A percentile compares a stretch with the other conserved stretches of the same genome.
Evolutionary conservation across 148 eudicot genomes (phyloP).

Genomic region (Chenopodium berlandieri): DNA sequence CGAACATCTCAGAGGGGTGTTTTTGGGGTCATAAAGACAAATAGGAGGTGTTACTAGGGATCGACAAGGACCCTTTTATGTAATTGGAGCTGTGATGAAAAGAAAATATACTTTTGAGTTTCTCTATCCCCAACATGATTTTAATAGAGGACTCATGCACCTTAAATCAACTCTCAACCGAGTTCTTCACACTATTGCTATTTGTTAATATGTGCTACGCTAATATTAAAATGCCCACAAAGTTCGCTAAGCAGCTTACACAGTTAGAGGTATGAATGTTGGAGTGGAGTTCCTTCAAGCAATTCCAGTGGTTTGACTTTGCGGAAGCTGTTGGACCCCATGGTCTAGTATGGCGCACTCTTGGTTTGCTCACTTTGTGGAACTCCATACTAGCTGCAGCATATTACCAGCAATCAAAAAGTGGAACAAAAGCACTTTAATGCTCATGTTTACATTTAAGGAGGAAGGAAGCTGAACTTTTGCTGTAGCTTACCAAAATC

Average conservation of each 20-base stretch:
- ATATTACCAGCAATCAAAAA: constrained; percentile 13
- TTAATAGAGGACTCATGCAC: not conserved
- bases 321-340: constrained; percentile 61
- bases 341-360: constrained; percentile 61
- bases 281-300: constrained; percentile 54
- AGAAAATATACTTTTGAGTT: too few relatives aligned
- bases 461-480: not conserved
- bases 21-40: not conserved
- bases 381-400: constrained; percentile 57
- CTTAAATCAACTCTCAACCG: not conserved
- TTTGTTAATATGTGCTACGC: not conserved
- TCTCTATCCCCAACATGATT: not conserved
- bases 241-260: constrained; percentile 39
- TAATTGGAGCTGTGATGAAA: too few relatives aligned
- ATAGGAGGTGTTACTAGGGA: not conserved
- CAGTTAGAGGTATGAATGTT: constrained; percentile 40
- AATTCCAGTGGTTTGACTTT: constrained; percentile 45
- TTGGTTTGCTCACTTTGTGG: constrained; percentile 75
- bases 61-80: too few relatives aligned
- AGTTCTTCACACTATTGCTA: not conserved
- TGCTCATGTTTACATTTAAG: not conserved
- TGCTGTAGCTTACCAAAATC: constrained; percentile 54
- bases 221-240: constrained; percentile 1
- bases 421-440: not conserved
- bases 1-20: not conserved